Evolutionary conservation across 1,284 basidiomycete species (phyloP).

Genomic region (Melampsora americana): DNA sequence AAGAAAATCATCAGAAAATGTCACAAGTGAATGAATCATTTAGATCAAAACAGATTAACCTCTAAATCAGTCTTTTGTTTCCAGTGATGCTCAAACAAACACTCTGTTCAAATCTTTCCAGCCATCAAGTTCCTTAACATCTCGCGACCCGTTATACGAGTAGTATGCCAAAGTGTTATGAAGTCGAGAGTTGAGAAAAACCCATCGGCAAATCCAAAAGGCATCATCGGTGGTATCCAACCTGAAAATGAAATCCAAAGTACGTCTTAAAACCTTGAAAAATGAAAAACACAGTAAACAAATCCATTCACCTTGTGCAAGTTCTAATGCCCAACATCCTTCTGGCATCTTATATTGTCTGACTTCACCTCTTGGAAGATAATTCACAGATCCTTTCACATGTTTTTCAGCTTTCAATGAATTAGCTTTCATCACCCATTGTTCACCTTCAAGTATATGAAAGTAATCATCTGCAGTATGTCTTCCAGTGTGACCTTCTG

Average conservation of each 20-base stretch:
- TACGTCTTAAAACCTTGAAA: background rate
- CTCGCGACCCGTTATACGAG: constrained; percentile 74
- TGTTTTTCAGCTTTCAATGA: constrained; percentile 79
- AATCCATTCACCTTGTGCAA: constrained; percentile 70
- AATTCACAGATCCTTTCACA: constrained; percentile 75
- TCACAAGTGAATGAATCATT: too few species aligned
- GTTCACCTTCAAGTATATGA: constrained; percentile 85
- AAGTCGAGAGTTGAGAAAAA: constrained; percentile 85
- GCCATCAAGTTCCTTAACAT: constrained; percentile 75
- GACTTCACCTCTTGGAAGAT: constrained; percentile 72
- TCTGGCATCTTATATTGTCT: constrained; percentile 99
- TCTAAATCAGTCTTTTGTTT: too few species aligned
- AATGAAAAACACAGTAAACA: background rate
- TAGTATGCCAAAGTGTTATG: constrained; percentile 74
- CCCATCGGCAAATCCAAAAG: constrained; percentile 84
- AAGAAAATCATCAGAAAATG: too few species aligned
- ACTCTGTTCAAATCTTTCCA: constrained; percentile 69
- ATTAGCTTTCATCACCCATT: constrained; percentile 84
- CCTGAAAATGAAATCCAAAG: constrained; percentile 44
- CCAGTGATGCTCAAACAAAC: too few species aligned
- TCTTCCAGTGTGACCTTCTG: constrained; percentile 89
- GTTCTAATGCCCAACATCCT: constrained; percentile 90
- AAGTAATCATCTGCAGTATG: constrained; percentile 98
- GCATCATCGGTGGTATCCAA: constrained; percentile 60
- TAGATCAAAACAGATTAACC: too few species aligned